These are phyloP conservation scores for Baudoinia panamericana DNA, from an alignment of 495 filamentous ascomycete genomes.

Conservation along the genomic window DNA sequence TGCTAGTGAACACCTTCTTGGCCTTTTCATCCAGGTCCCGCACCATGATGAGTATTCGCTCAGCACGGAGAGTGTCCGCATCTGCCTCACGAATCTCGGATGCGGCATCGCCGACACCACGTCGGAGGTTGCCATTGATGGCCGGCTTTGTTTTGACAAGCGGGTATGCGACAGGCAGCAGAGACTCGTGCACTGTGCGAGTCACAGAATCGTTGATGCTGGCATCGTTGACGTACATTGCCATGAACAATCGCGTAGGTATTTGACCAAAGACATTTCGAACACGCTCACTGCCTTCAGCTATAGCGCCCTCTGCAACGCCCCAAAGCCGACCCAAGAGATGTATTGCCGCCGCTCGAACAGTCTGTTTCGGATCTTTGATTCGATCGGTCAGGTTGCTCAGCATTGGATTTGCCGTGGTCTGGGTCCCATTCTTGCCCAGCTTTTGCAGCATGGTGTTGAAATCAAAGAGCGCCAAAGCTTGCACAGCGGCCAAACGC, in stretches of 20 bases:
- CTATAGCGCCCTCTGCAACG: slow-evolving; percentile 75
- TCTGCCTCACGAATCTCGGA: slow-evolving; percentile 42
- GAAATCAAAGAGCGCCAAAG: slow-evolving; percentile 64
- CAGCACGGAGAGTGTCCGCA: slow-evolving; percentile 70
- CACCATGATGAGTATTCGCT: slow-evolving; percentile 70
- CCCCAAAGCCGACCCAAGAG: slow-evolving; percentile 80
- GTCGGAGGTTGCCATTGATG: slow-evolving; percentile 32
- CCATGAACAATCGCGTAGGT: slow-evolving; percentile 74
- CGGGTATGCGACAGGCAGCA: slow-evolving; percentile 77
- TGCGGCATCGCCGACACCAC: slow-evolving; percentile 41
- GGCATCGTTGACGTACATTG: slow-evolving; percentile 78
- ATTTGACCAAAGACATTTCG: slow-evolving; percentile 58
- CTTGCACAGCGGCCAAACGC: slow-evolving; percentile 70
- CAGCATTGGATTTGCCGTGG: slow-evolving; percentile 56
- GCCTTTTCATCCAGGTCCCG: slow-evolving; percentile 65
- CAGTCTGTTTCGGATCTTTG: slow-evolving; percentile 68
- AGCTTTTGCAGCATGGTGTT: slow-evolving; percentile 68
- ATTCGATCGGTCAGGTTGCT: slow-evolving; percentile 72
- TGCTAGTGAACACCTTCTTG: slow-evolving; percentile 77
- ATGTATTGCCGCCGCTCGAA: slow-evolving; percentile 76
- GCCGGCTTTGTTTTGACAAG: slow-evolving; percentile 59
- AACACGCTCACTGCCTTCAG: slow-evolving; percentile 65
- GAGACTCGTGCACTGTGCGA: slow-evolving; percentile 68
- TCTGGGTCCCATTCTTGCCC: slow-evolving; percentile 56
- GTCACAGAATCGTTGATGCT: slow-evolving; percentile 78